A percentile compares a stretch with the other conserved stretches of the same genome.
Conservation (phyloP, 345 rosid species). For the Citrus hindsii region DNA sequence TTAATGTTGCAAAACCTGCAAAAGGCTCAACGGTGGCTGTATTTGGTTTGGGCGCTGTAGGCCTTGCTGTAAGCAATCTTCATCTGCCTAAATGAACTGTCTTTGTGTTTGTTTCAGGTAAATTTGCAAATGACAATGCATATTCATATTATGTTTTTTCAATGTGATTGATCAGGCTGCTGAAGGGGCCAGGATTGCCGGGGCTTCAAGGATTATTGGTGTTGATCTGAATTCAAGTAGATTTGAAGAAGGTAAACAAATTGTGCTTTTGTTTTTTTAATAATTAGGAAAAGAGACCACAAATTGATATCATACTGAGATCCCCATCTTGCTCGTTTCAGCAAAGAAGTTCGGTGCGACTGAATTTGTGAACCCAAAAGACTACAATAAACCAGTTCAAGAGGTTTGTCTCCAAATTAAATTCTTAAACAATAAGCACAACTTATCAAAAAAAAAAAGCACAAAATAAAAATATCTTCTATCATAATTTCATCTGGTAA, state of each 20-base stretch:
- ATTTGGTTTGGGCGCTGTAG: slow-evolving; percentile 42
- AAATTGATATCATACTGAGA: background rate
- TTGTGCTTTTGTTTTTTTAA: background rate
- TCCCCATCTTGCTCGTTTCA: background rate
- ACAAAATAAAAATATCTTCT: too few species aligned
- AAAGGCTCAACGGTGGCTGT: slow-evolving; percentile 39
- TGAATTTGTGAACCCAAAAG: slow-evolving; percentile 45
- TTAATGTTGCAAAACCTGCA: slow-evolving; percentile 37
- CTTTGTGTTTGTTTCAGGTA: background rate
- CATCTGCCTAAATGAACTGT: background rate
- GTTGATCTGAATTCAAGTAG: slow-evolving; percentile 34
- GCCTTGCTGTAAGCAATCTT: slow-evolving; percentile 34
- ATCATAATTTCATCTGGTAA: background rate
- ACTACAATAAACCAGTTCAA: slow-evolving; percentile 38
- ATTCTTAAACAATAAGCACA: background rate
- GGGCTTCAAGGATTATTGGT: slow-evolving; percentile 44
- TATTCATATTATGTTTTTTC: background rate
- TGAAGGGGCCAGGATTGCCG: slow-evolving; percentile 32
- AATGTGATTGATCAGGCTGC: slow-evolving; percentile 23
- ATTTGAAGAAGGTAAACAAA: slow-evolving; percentile 16
- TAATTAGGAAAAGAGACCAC: background rate
- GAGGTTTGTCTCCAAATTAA: slow-evolving; percentile 11
- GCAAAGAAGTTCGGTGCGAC: slow-evolving; percentile 46
- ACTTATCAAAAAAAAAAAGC: too few species aligned
- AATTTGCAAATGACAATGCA: background rate